A percentile compares a stretch with the other conserved stretches of the same genome.
These are phyloP conservation scores for Ananas comosus DNA, from an alignment of 176 grass and related monocot species.

Conservation along the genomic window DNA sequence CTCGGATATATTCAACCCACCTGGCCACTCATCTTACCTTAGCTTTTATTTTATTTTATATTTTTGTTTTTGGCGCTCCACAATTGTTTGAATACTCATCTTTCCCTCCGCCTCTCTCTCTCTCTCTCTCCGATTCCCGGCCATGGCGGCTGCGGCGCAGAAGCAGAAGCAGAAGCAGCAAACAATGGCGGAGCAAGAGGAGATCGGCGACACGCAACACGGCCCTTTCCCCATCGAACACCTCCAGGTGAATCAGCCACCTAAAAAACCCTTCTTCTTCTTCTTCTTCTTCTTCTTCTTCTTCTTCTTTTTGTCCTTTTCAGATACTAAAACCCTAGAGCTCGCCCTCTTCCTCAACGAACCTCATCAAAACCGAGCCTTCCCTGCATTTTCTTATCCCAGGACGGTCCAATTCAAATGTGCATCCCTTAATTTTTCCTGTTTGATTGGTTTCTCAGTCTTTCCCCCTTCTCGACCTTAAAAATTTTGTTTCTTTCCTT, in stretches of 20 bases:
- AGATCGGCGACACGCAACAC: constrained; percentile 13
- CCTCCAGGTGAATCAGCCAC: constrained; percentile 36
- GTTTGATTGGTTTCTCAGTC: constrained; percentile 7
- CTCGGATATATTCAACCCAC: neutral
- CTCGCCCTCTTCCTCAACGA: neutral
- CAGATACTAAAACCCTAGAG: constrained; percentile 30
- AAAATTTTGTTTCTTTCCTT: neutral
- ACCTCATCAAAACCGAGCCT: constrained; percentile 7
- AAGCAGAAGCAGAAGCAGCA: constrained; percentile 8
- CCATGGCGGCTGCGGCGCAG: constrained; percentile 4
- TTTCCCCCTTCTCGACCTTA: constrained; percentile 4
- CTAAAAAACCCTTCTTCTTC: too few species aligned
- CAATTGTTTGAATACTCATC: constrained; percentile 16
- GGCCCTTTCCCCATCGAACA: constrained; percentile 25
- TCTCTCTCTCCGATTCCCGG: neutral
- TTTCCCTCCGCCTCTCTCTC: neutral
- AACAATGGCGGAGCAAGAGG: constrained; percentile 9
- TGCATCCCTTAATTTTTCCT: constrained; percentile 13
- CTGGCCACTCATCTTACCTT: neutral
- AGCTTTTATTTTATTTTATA: too few species aligned
- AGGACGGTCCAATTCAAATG: neutral
- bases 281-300: neutral
- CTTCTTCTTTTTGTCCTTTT: too few species aligned
- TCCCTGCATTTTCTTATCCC: constrained; percentile 16
- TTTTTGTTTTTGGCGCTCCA: constrained; percentile 20